Evolutionary conservation across 1,139 yeast genomes (phyloP).

Genomic region (Maudiozyma humilis): DNA sequence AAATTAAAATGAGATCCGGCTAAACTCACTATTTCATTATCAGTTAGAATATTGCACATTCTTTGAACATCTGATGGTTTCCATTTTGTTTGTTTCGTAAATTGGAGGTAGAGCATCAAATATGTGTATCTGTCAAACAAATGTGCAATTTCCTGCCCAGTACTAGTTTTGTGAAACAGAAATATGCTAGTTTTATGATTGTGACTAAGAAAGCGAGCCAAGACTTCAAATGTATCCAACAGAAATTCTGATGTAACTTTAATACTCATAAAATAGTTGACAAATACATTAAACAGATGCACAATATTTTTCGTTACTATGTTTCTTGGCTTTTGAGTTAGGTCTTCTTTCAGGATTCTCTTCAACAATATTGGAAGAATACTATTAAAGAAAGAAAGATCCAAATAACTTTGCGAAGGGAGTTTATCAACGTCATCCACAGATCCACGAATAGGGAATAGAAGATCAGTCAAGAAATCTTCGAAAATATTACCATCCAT

Average conservation of each 20-base stretch:
- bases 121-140: background rate
- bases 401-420: constrained; percentile 9
- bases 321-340: background rate
- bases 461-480: background rate
- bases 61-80: background rate
- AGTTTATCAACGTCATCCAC: background rate
- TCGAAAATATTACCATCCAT: background rate
- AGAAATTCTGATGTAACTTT: background rate
- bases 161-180: background rate
- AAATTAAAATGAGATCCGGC: background rate
- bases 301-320: background rate
- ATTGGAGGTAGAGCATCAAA: background rate
- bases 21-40: background rate
- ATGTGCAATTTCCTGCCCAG: background rate
- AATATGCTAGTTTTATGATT: background rate
- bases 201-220: background rate
- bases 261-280: constrained; percentile 2
- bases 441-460: background rate
- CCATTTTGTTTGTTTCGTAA: constrained; percentile 2
- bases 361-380: constrained; percentile 10
- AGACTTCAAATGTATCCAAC: background rate
- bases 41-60: background rate
- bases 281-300: background rate
- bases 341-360: background rate
- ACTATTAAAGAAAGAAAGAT: constrained; percentile 9